Evolutionary conservation across 2,329 filamentous ascomycete genomes (phyloP), one percentile per base, ranked within the genome.

Genomic region (Magnaporthiopsis rhizophila): DNA sequence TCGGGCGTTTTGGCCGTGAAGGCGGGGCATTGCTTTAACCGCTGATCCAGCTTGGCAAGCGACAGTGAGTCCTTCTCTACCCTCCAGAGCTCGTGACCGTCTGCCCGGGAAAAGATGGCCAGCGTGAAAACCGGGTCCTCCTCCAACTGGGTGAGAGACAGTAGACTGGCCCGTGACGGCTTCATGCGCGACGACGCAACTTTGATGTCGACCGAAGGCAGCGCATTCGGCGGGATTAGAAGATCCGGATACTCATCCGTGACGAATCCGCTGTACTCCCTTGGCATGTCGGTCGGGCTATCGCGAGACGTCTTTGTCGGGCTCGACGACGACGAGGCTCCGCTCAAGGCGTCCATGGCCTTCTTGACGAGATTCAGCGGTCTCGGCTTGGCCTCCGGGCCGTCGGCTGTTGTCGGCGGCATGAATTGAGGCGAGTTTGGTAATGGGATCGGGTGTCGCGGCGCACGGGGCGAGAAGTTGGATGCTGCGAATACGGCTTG

Each of bases 101-200:
- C 87, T 0, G 87, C 88, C 64, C 93, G 87, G 12, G 90, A 90
- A 70, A 92, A 89, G 50, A 99, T 80, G 24, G 92, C 93, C 63
- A 99, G 80, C 0, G 92, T 97, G 71, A 98, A 97, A 0, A 98
- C 94, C 0, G 93, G 92, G 70, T 97, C 93, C 72, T 97, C 94
- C 65, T 97, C 93, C 26, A 90, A 80, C 66, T 91, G 88, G 62
- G 87, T 94, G 13, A 92, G 80, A 2, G 88, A 90, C 71, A 97
- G 80, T 69, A 95, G 85, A 73, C 93, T 97, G 53, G 92, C 87
- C 67, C 94, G 83, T 0, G 94, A 97, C 18, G 94, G 95, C 72
- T 91, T 92, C 81, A 99, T 87, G n/a, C 95, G 88, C 28, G 95
- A 98, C 12, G 95, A 98, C 3, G 92, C 91, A 4, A 97, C 94